Percentiles rank a stretch among this genome's conserved stretches.
Conservation (phyloP, 2,329 filamentous ascomycete genomes). For the Cryphonectria parasitica region DNA sequence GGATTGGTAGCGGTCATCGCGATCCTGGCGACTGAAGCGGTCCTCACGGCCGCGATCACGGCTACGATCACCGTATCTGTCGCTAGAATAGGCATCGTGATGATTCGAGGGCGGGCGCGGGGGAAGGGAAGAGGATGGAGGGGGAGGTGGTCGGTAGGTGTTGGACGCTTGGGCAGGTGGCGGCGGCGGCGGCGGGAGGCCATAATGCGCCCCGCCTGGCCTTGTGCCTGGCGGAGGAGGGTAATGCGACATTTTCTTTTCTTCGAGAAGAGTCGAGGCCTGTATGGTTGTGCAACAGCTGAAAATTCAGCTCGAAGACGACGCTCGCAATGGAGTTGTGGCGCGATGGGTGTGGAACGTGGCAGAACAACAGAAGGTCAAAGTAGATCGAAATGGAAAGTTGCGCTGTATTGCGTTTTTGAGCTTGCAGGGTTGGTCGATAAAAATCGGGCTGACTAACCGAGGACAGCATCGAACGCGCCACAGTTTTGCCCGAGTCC, state of each 20-base stretch:
- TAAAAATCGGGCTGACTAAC: conserved; percentile 1
- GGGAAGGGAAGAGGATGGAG: conserved; percentile 22
- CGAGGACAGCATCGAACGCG: neutral
- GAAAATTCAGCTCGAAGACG: conserved; percentile 13
- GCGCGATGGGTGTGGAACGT: neutral
- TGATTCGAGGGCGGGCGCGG: conserved; percentile 29
- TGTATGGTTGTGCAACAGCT: conserved; percentile 2
- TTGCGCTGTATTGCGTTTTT: neutral
- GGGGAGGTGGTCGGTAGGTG: conserved; percentile 23
- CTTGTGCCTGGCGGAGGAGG: conserved; percentile 27
- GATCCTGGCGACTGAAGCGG: conserved; percentile 19
- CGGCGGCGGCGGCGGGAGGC: conserved; percentile 12
- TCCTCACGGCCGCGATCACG: conserved; percentile 23
- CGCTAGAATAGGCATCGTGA: conserved; percentile 21
- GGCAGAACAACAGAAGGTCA: conserved; percentile 8
- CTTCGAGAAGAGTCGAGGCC: neutral
- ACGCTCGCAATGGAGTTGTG: conserved; percentile 5
- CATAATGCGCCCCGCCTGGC: conserved; percentile 21
- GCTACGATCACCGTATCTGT: conserved; percentile 15
- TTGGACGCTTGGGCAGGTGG: conserved; percentile 13
- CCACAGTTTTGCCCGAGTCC: neutral
- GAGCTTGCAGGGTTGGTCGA: conserved; percentile 5
- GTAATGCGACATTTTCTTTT: conserved; percentile 25
- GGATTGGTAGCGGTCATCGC: conserved; percentile 29
- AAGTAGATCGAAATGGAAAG: conserved; percentile 2